phyloP scores from a whole-genome alignment of 768 basidiomycete genomes.

The Sarcodon aspratus region DNA sequence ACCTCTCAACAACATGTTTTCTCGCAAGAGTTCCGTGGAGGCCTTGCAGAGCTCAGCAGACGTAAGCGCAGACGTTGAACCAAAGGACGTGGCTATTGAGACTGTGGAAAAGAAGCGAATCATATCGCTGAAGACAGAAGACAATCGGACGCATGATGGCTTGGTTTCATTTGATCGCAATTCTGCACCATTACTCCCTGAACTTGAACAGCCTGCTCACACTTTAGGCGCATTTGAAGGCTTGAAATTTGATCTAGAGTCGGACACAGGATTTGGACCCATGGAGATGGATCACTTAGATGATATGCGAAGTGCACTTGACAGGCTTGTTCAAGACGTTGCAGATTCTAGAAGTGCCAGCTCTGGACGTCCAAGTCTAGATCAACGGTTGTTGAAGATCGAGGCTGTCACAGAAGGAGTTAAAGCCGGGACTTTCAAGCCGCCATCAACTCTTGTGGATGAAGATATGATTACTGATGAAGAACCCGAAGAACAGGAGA shows the following conservation, averaged over 20 bases:
- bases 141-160: neutral
- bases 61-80: neutral
- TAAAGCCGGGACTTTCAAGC: slow-evolving; percentile 18
- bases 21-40: neutral
- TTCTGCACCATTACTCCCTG: too few relatives aligned
- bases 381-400: slow-evolving; percentile 9
- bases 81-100: neutral
- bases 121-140: neutral
- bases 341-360: slow-evolving; percentile 4
- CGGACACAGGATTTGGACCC: slow-evolving; percentile 7
- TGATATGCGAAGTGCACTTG: slow-evolving; percentile 28
- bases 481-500: slow-evolving; percentile 2
- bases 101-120: neutral
- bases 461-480: slow-evolving; percentile 13
- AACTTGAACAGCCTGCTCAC: neutral
- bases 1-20: neutral
- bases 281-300: slow-evolving; percentile 13
- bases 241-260: slow-evolving; percentile 13
- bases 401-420: slow-evolving; percentile 22
- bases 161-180: neutral
- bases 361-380: slow-evolving; percentile 1
- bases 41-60: neutral
- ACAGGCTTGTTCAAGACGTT: slow-evolving; percentile 26
- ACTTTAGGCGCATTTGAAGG: slow-evolving; percentile 10
- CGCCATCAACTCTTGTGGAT: slow-evolving; percentile 18